Evolutionary conservation across 179 eudicot species (phyloP), one percentile per base, ranked within the genome.

Genomic region (Gypsophila paniculata): DNA sequence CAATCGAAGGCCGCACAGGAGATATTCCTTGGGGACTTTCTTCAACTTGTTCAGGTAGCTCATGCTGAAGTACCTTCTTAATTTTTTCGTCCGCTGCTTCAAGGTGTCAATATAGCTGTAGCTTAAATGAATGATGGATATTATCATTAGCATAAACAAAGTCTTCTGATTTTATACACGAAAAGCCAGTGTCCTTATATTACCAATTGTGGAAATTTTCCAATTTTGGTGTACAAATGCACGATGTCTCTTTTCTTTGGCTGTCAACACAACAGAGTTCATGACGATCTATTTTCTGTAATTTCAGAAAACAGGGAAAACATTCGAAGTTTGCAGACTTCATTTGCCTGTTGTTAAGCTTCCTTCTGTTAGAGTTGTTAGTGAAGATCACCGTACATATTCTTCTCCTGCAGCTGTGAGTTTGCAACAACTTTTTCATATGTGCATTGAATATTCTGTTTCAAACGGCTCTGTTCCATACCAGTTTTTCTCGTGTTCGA

Each of bases 301-400:
- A 38, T 71, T 74, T 59, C 84, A 94, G 99, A 87, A 94, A 86
- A 88, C 90, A 21, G 97, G 99, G 64, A 91, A 90, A 82, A 82
- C 90, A 78, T 91, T 85, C 58, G 94, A 94, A 81, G 91, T 90
- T 57, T 77, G 78, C 63, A 84, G 84, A 72, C 99, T 94, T 82
- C 90, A 88, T 81, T 79, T 94, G 81, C 99, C 99, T 49, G 82
- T 90, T 74, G 86, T 94, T 70, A 81, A 84, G 78, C 85, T 86
- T 71, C 82, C 88, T 71, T 94, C 89, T 14, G 82, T 87, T 57
- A 86, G 85, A 79, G 89, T 94, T 75, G 84, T 87, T 76, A 90
- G 84, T 82, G 99, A 94, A 85, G 99, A 94, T 78, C 97, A 90
- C 77, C 92, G 97, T 48, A 94, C 99, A 68, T 94, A 86, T 82